Conservation (phyloP, 345 rosid genomes). For the Populus euphratica region DNA sequence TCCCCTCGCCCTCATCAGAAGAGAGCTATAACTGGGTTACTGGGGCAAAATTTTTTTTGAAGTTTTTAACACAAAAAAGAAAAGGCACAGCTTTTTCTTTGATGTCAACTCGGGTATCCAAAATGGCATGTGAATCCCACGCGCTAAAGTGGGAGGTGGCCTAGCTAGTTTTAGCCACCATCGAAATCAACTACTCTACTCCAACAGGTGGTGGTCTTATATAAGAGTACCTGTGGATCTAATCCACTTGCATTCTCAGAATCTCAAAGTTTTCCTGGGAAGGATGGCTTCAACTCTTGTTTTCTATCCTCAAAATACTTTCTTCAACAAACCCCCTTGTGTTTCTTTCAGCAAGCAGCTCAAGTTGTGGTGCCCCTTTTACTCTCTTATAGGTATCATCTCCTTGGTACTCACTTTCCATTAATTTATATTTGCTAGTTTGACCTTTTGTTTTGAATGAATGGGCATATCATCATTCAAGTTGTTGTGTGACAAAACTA, state of each 20-base stretch:
- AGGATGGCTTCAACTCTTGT: slow-evolving; percentile 37
- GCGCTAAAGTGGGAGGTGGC: slow-evolving; percentile 20
- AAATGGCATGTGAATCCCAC: slow-evolving; percentile 17
- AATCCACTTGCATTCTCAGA: slow-evolving; percentile 18
- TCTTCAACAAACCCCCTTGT: slow-evolving; percentile 12
- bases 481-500: neutral
- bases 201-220: neutral
- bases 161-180: neutral
- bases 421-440: neutral
- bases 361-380: slow-evolving; percentile 19
- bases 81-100: neutral
- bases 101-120: neutral
- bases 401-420: neutral
- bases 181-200: neutral
- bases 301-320: slow-evolving; percentile 19
- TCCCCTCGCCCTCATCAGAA: too few species aligned
- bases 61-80: neutral
- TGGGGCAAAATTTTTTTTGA: neutral
- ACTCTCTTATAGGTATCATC: slow-evolving; percentile 35
- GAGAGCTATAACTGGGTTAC: neutral
- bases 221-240: neutral
- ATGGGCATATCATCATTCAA: neutral
- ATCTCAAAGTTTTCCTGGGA: slow-evolving; percentile 11
- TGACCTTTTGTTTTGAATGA: neutral
- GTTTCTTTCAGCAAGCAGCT: slow-evolving; percentile 27